Evolutionary conservation across 2,329 filamentous ascomycete species (phyloP).

Genomic region (Fusarium staphyleae): DNA sequence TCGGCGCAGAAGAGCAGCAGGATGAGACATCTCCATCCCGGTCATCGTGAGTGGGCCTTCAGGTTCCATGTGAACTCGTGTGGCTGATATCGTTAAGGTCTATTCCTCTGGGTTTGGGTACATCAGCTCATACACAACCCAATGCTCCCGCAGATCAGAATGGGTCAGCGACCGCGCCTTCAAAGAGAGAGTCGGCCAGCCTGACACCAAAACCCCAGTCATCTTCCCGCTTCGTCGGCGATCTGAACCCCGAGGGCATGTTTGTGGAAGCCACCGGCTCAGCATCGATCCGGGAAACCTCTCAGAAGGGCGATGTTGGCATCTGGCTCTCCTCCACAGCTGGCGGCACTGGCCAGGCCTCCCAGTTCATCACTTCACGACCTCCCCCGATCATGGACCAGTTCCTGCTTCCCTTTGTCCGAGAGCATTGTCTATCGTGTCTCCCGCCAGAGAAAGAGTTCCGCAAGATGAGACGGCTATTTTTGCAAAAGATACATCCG

Average conservation of each 20-base stretch:
- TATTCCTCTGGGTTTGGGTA: slow-evolving; percentile 5
- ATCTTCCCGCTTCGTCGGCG: slow-evolving; percentile 61
- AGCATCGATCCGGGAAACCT: slow-evolving; percentile 44
- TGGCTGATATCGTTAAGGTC: slow-evolving; percentile 23
- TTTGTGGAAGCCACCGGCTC: slow-evolving; percentile 61
- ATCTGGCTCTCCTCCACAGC: slow-evolving; percentile 57
- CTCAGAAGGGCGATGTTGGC: slow-evolving; percentile 61
- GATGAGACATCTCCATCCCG: slow-evolving; percentile 42
- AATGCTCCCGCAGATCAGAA: slow-evolving; percentile 20
- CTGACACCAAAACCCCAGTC: slow-evolving; percentile 36
- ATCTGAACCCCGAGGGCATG: slow-evolving; percentile 66
- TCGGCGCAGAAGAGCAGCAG: slow-evolving; percentile 34
- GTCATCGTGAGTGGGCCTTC: slow-evolving; percentile 40
- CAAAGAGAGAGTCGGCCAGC: slow-evolving; percentile 24
- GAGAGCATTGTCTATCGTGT: slow-evolving; percentile 55
- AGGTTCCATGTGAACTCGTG: neutral
- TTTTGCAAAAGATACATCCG: slow-evolving; percentile 61
- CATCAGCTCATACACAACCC: slow-evolving; percentile 8
- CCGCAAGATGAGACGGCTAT: slow-evolving; percentile 53
- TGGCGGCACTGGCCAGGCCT: slow-evolving; percentile 38
- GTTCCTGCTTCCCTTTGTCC: slow-evolving; percentile 53
- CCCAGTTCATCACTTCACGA: slow-evolving; percentile 49
- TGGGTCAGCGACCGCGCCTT: slow-evolving; percentile 3
- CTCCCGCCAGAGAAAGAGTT: slow-evolving; percentile 58
- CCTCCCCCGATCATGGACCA: slow-evolving; percentile 51